These are phyloP conservation scores for Misopates orontium DNA, from an alignment of 257 asterid species.

Conservation along the genomic window DNA sequence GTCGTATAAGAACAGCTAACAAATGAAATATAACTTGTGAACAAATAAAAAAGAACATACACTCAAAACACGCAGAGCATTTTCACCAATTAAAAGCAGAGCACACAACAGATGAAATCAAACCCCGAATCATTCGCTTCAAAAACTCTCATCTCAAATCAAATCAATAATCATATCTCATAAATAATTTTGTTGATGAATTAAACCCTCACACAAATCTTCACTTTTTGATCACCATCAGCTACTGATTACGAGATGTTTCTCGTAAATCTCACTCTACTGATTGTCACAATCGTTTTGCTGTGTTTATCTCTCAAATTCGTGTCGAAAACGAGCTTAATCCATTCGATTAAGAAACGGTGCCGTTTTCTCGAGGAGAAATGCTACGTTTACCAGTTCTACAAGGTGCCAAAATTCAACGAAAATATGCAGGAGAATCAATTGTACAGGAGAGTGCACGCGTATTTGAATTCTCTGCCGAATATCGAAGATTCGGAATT, in stretches of 20 bases:
- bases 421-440: constrained; percentile 91
- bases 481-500: constrained; percentile 74
- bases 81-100: too few species aligned
- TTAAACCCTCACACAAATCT: neutral
- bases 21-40: neutral
- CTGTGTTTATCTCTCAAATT: constrained; percentile 36
- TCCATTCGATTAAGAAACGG: constrained; percentile 42
- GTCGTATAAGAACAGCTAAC: constrained; percentile 7
- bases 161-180: too few species aligned
- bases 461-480: constrained; percentile 78
- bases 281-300: constrained; percentile 32
- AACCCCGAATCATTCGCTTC: constrained; percentile 5
- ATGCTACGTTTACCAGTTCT: constrained; percentile 68
- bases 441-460: constrained; percentile 52
- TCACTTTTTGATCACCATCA: neutral
- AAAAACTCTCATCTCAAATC: neutral
- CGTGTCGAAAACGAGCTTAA: constrained; percentile 50
- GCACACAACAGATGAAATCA: too few species aligned
- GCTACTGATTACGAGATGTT: constrained; percentile 43
- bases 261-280: constrained; percentile 35
- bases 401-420: constrained; percentile 87
- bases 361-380: constrained; percentile 53
- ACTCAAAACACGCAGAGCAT: neutral
- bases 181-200: neutral
- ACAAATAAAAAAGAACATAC: neutral